These are phyloP conservation scores for Arthrobotrys entomopaga DNA, from an alignment of 2,329 filamentous ascomycete species.

Conservation along the genomic window DNA sequence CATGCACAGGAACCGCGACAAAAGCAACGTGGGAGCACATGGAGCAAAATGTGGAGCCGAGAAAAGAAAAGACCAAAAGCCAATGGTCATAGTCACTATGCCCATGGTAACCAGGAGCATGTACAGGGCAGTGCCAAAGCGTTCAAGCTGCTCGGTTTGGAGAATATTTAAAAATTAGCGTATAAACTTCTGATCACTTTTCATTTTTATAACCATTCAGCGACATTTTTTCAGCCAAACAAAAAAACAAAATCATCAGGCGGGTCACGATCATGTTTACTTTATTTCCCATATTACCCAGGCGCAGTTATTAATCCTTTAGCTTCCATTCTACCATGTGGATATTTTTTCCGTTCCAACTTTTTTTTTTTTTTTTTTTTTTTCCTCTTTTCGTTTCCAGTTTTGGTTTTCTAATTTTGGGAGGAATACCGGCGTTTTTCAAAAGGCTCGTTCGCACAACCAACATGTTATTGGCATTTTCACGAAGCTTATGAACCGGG, in stretches of 20 bases:
- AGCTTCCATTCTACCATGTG: too few species aligned
- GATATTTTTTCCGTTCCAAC: not conserved
- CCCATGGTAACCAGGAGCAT: conserved; percentile 40
- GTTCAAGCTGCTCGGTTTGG: conserved; percentile 49
- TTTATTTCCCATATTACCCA: conserved; percentile 14
- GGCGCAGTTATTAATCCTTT: conserved; percentile 7
- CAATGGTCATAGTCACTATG: conserved; percentile 13
- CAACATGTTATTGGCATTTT: conserved; percentile 6
- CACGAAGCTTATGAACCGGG: conserved; percentile 40
- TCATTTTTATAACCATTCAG: not conserved
- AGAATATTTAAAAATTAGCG: conserved; percentile 46
- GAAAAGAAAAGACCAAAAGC: conserved; percentile 39
- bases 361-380: conserved; percentile 6
- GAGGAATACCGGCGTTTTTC: conserved; percentile 34
- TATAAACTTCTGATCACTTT: not conserved
- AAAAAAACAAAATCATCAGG: conserved; percentile 11
- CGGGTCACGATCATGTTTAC: conserved; percentile 15
- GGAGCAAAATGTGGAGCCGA: conserved; percentile 55
- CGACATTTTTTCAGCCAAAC: too few species aligned
- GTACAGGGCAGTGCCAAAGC: conserved; percentile 52
- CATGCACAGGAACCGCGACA: conserved; percentile 23
- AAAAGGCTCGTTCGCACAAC: conserved; percentile 23
- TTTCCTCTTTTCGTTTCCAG: conserved; percentile 7
- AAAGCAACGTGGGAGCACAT: conserved; percentile 40
- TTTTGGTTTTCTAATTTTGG: conserved; percentile 15